Percentiles rank a stretch among this genome's conserved stretches.
Evolutionary conservation across 495 filamentous ascomycete genomes (phyloP).

Genomic region (Xylaria intraflava): DNA sequence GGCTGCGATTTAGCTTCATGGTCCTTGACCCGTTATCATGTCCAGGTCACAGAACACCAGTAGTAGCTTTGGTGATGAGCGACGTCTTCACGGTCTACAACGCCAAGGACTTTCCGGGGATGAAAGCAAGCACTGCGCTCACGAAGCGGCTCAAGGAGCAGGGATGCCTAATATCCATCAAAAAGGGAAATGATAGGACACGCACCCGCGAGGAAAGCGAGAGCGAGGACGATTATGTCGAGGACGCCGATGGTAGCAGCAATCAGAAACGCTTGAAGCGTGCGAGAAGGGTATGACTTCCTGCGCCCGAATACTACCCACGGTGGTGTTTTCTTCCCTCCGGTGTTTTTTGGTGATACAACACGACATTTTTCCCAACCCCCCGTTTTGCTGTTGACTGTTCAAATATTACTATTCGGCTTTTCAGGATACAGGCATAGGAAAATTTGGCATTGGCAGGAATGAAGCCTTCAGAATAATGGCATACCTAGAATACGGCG

Average conservation of each 20-base stretch:
- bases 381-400: neutral
- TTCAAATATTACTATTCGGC: neutral
- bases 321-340: neutral
- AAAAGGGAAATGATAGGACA: slow-evolving; percentile 67
- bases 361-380: neutral
- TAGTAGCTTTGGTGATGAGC: slow-evolving; percentile 63
- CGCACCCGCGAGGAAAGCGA: slow-evolving; percentile 44
- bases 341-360: neutral
- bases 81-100: slow-evolving; percentile 82
- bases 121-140: slow-evolving; percentile 66
- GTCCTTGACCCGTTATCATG: slow-evolving; percentile 54
- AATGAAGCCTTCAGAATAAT: neutral
- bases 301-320: neutral
- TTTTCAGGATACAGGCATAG: slow-evolving; percentile 3
- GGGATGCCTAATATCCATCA: slow-evolving; percentile 70
- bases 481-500: slow-evolving; percentile 10
- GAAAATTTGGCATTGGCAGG: slow-evolving; percentile 4
- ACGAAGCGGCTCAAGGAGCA: slow-evolving; percentile 66
- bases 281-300: slow-evolving; percentile 16
- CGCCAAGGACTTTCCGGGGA: slow-evolving; percentile 95
- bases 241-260: slow-evolving; percentile 9
- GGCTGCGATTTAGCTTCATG: slow-evolving; percentile 82
- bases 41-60: slow-evolving; percentile 51
- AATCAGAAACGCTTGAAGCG: slow-evolving; percentile 18
- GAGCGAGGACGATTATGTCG: slow-evolving; percentile 39